Conservation (phyloP, 139 green algal species). For the Chlorella sorokiniana region DNA sequence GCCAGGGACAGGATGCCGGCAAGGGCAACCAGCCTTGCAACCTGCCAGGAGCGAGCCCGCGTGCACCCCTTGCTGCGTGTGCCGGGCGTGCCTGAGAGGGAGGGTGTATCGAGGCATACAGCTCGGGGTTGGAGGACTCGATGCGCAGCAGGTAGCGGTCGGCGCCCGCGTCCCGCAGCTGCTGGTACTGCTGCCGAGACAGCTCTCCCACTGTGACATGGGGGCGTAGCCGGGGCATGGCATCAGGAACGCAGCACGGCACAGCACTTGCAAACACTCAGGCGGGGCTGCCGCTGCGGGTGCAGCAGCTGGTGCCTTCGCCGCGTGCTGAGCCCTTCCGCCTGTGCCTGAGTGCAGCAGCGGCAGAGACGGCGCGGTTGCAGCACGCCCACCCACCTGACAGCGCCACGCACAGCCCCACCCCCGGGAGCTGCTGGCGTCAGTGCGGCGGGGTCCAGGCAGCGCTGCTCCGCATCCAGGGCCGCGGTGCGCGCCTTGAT, state of each 20-base stretch:
- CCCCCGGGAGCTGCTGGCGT: constrained; percentile 22
- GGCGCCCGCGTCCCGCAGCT: constrained; percentile 41
- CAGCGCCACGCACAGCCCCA: constrained; percentile 64
- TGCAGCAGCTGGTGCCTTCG: too few relatives aligned
- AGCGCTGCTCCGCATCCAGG: constrained; percentile 45
- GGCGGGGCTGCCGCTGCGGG: too few relatives aligned
- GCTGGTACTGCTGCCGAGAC: constrained; percentile 25
- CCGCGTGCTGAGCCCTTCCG: too few relatives aligned
- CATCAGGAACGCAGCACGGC: not conserved
- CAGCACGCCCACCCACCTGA: constrained; percentile 17
- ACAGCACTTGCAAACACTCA: not conserved
- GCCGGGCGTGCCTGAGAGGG: not conserved
- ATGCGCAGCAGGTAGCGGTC: constrained; percentile 73
- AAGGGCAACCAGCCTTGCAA: too few relatives aligned
- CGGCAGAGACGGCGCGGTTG: too few relatives aligned
- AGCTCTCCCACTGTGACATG: constrained; percentile 54
- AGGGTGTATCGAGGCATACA: constrained; percentile 66
- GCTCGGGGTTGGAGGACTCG: constrained; percentile 67
- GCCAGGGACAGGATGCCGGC: not conserved
- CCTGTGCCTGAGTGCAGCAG: too few relatives aligned
- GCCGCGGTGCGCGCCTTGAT: constrained; percentile 45
- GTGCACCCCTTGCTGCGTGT: too few relatives aligned
- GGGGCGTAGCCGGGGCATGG: not conserved
- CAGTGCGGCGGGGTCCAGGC: not conserved
- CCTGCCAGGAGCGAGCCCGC: too few relatives aligned